Percentiles rank a stretch among this genome's conserved stretches.
Evolutionary conservation across 306 rosid genomes (phyloP).

Genomic region (Cucurbita moschata): DNA sequence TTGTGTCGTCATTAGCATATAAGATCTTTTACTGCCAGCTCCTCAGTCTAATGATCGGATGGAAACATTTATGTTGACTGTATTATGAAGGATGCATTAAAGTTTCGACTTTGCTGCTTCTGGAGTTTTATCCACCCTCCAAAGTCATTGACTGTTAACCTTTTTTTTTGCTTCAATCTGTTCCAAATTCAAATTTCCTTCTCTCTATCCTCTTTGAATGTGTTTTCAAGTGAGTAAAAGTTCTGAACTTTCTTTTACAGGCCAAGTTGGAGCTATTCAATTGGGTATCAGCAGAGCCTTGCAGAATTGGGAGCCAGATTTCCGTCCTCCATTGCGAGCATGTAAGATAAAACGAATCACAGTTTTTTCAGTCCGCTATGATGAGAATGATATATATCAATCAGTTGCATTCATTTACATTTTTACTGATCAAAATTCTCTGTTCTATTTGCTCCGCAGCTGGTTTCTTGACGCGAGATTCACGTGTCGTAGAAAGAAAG

Average conservation of each 20-base stretch:
- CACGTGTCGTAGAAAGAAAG: conserved; percentile 91
- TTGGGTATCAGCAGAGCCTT: conserved; percentile 88
- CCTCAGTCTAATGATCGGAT: neutral
- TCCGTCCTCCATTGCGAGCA: conserved; percentile 65
- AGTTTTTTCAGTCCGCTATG: neutral
- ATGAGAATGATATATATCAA: neutral
- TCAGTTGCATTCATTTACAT: neutral
- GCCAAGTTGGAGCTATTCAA: conserved; percentile 94
- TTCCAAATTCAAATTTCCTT: neutral
- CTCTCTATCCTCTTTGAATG: neutral
- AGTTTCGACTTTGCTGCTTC: neutral
- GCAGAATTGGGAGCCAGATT: conserved; percentile 91
- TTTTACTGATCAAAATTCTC: neutral
- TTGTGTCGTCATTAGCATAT: neutral
- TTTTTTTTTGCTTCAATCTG: neutral
- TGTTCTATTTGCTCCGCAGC: conserved; percentile 21
- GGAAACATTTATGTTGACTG: neutral
- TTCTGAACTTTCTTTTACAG: conserved; percentile 20
- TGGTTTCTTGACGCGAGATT: conserved; percentile 88
- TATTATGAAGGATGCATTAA: neutral
- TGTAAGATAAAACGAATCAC: conserved; percentile 22
- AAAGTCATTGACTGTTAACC: neutral
- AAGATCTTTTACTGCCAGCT: neutral
- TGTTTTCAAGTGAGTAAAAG: neutral
- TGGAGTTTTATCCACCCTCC: neutral